Evolutionary conservation across 164 flowering plant species (phyloP).

Genomic region (Liriodendron chinense): DNA sequence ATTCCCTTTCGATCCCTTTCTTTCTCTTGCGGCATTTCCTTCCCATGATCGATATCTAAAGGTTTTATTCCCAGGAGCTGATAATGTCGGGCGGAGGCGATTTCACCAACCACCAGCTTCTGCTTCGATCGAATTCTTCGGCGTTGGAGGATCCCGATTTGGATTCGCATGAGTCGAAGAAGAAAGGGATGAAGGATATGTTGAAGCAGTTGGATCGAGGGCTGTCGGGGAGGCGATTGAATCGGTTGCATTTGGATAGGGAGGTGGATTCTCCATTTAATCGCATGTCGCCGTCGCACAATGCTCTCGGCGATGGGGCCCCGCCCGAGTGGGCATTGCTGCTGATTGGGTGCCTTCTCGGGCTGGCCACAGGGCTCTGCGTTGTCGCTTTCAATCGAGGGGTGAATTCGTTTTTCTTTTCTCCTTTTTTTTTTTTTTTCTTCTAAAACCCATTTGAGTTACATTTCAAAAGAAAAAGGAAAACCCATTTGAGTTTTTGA

Average conservation of each 20-base stretch:
- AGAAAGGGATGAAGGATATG: slow-evolving; percentile 31
- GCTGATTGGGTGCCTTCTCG: slow-evolving; percentile 86
- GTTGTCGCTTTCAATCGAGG: slow-evolving; percentile 88
- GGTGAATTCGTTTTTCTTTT: slow-evolving; percentile 32
- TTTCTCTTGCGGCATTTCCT: background rate
- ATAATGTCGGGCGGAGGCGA: slow-evolving; percentile 29
- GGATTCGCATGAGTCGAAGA: slow-evolving; percentile 27
- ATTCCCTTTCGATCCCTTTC: too few relatives aligned
- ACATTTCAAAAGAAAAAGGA: too few relatives aligned
- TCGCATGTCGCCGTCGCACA: slow-evolving; percentile 14
- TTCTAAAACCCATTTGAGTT: background rate
- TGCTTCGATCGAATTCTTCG: slow-evolving; percentile 30
- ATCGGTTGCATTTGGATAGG: background rate
- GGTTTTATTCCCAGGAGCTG: background rate
- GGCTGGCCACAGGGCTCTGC: slow-evolving; percentile 88
- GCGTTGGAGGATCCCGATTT: slow-evolving; percentile 28
- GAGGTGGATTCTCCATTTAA: background rate
- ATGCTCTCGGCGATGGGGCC: slow-evolving; percentile 62
- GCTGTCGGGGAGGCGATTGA: slow-evolving; percentile 22
- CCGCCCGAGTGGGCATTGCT: slow-evolving; percentile 99
- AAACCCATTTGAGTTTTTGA: too few relatives aligned
- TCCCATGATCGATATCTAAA: background rate
- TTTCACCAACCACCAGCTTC: slow-evolving; percentile 19
- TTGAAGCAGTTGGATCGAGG: slow-evolving; percentile 45
- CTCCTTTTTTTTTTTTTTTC: too few relatives aligned